A percentile compares a stretch with the other conserved stretches of the same genome.
Evolutionary conservation across 805 yeast species (phyloP).

Genomic region (Ogataea henricii): DNA sequence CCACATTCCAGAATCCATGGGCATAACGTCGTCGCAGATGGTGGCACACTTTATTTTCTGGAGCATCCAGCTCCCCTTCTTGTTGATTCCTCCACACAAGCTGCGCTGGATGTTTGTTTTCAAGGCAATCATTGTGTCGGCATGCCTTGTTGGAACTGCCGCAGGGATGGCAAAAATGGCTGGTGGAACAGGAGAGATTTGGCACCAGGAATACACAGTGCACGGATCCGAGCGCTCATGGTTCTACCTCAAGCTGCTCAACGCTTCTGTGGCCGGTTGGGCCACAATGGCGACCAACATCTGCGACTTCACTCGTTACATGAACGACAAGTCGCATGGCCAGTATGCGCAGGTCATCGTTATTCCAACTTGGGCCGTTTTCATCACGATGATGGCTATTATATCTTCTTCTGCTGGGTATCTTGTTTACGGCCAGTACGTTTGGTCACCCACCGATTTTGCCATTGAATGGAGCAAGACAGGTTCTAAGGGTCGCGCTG

Average conservation of each 20-base stretch:
- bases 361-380: slow-evolving; percentile 27
- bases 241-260: slow-evolving; percentile 29
- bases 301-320: slow-evolving; percentile 42
- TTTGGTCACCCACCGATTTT: slow-evolving; percentile 47
- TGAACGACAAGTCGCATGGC: slow-evolving; percentile 33
- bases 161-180: slow-evolving; percentile 38
- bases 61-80: slow-evolving; percentile 35
- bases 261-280: slow-evolving; percentile 37
- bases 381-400: slow-evolving; percentile 36
- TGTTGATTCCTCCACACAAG: slow-evolving; percentile 36
- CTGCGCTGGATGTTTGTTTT: slow-evolving; percentile 38
- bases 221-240: slow-evolving; percentile 30
- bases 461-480: slow-evolving; percentile 37
- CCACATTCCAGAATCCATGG: slow-evolving; percentile 31
- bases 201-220: slow-evolving; percentile 24
- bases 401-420: slow-evolving; percentile 39
- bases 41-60: slow-evolving; percentile 38
- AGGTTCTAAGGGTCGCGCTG: slow-evolving; percentile 23
- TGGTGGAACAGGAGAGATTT: slow-evolving; percentile 28
- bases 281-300: slow-evolving; percentile 41
- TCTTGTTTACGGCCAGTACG: slow-evolving; percentile 41
- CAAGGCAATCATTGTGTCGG: slow-evolving; percentile 34
- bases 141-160: slow-evolving; percentile 30
- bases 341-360: slow-evolving; percentile 36
- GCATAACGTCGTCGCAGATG: slow-evolving; percentile 31